Conservation (phyloP, 805 yeast genomes). For the Saturnispora galanensis region DNA sequence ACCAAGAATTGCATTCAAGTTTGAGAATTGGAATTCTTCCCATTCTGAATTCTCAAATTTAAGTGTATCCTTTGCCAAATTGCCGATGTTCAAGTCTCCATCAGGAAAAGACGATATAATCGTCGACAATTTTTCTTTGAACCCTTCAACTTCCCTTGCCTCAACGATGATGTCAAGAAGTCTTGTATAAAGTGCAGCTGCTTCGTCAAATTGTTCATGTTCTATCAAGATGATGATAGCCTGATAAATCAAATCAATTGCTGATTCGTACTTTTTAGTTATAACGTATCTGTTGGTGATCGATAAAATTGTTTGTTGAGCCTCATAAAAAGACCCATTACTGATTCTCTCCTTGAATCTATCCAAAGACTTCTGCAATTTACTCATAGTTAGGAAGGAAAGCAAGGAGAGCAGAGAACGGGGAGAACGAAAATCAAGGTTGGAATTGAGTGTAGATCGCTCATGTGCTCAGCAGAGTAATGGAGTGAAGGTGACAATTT, state of each 20-base stretch:
- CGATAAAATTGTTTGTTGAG: slow-evolving; percentile 89
- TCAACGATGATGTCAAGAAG: slow-evolving; percentile 59
- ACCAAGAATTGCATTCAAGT: slow-evolving; percentile 67
- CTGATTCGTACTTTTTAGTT: slow-evolving; percentile 54
- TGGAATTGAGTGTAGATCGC: no score
- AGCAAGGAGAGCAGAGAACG: not conserved
- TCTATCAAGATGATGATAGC: slow-evolving; percentile 61
- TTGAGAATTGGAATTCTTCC: slow-evolving; percentile 61
- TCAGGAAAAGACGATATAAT: slow-evolving; percentile 35
- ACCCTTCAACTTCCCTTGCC: slow-evolving; percentile 28
- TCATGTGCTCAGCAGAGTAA: not conserved
- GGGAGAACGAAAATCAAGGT: no score
- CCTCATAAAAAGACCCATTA: slow-evolving; percentile 79
- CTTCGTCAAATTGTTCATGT: slow-evolving; percentile 69
- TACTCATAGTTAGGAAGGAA: slow-evolving; percentile 19
- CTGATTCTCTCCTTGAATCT: slow-evolving; percentile 60
- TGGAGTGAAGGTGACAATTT: no score
- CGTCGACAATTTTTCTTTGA: slow-evolving; percentile 29
- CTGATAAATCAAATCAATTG: slow-evolving; percentile 62
- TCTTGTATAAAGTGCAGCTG: slow-evolving; percentile 65
- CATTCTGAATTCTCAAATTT: slow-evolving; percentile 54
- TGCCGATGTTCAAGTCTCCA: slow-evolving; percentile 52
- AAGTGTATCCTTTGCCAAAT: slow-evolving; percentile 54
- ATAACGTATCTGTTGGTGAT: slow-evolving; percentile 78
- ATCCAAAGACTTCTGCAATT: slow-evolving; percentile 48